Base-by-base conservation (phyloP, 805 yeast species). In the Starmerella ratchasimensis region DNA sequence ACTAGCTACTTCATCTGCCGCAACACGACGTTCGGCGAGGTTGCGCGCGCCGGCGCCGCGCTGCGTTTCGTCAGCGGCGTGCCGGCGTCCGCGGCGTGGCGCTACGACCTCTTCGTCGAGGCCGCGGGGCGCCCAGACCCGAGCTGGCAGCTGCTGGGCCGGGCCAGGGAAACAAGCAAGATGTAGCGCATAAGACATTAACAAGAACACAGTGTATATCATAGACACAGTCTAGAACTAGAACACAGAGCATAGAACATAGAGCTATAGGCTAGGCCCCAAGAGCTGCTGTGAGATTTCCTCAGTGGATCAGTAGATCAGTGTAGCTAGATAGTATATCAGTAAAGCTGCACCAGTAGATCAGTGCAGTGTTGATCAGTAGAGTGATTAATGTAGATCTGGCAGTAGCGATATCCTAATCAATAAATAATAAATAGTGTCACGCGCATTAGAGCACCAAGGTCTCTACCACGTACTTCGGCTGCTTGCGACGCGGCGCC, bases 391-490 rank as follows among this genome's bases (percentile, higher is more conserved):
- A n/a, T n/a, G n/a, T n/a, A n/a, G n/a, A n/a, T n/a, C n/a, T n/a
- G n/a, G n/a, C n/a, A n/a, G n/a, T n/a, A n/a, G n/a, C n/a, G 9
- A 22, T 18, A 23, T 22, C 6, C 14, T 19, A 15, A 5, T 4
- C 16, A 14, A 20, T 14, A 15, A 5, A 14, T 8, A 6, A 16
- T 28, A 17, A 7, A 16, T 16, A 7, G 11, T 16, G 16, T 28
- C 14, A 9, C 25, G 8, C 20, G 10, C 34, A n/a, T 5, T 35
- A 49, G 18, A 56, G 35, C 8, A 45, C 44, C 7, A 57, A 43
- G 33, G 52, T 52, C 39, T 58, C 62, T 7, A 59, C 49, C 14
- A 58, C 49, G 42, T 58, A 58, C 5, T 45, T 43, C 13, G 61
- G 56, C 9, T 57, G 47, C 10, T 33, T 19, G 22, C 34, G 35